Evolutionary conservation across 805 yeast genomes (phyloP), one percentile per base, ranked within the genome.

Genomic region (Candida fluviatilis): DNA sequence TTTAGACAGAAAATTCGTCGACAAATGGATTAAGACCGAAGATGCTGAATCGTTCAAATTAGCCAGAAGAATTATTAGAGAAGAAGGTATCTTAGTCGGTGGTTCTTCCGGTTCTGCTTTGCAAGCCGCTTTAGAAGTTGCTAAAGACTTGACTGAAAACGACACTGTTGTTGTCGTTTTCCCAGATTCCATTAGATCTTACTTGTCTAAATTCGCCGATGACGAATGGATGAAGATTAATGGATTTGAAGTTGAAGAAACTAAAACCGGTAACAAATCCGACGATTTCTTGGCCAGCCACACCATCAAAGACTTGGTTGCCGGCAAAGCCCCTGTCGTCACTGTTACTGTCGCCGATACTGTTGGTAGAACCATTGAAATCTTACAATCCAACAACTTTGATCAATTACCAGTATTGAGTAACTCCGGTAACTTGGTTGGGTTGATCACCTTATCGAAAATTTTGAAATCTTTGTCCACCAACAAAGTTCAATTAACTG

Each of bases 81-180:
- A 84, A 56, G 95, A 86, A 64, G 95, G 95, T 60, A 78, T 86
- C 39, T 69, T 86, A 36, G 88, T 86, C 36, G 95, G 95, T 56
- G 95, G 95, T n/a, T 82, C 90, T 7, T 80, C 90, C 12, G 95
- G 95, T 42, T 73, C 83, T 49, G 90, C 95, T 7, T 75, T 86
- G 50, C 80, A 83, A 51, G 95, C 93, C 24, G 82, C 88, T 34
- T 72, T 86, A 41, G 66, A 78, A 49, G 84, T 83, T 45, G 80
- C 80, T 46, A 70, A 80, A 53, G 80, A 76, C 36, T 71, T 86
- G 57, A 76, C 82, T 33, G 87, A 82, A 65, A 75, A 80, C 35
- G 95, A 84, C 49, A 75, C 75, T 14, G 74, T 86, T 42, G 95
- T 86, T 23, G 88, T 83, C 34, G 82, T 86, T 16, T 77, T 84